A percentile compares a stretch with the other conserved stretches of the same genome.
These are phyloP conservation scores for Saprolegnia parasitica DNA, from an alignment of 352 stramenopile species.

Conservation along the genomic window DNA sequence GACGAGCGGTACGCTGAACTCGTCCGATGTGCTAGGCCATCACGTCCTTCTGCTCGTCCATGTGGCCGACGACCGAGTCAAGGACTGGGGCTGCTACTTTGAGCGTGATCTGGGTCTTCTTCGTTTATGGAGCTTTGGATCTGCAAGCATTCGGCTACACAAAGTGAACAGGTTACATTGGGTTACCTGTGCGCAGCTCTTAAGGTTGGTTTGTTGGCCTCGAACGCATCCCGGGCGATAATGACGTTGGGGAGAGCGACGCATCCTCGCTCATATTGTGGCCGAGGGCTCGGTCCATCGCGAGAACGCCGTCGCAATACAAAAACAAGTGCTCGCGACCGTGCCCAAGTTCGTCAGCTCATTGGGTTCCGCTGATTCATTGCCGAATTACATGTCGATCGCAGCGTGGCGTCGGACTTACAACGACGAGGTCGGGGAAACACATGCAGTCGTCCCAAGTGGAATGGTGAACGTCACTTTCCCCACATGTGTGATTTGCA, in stretches of 20 bases:
- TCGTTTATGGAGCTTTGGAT: too few species aligned
- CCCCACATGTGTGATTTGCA: neutral
- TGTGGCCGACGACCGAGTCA: too few species aligned
- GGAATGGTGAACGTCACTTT: conserved; percentile 1
- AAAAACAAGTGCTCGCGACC: too few species aligned
- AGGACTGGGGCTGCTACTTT: too few species aligned
- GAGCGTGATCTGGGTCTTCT: too few species aligned
- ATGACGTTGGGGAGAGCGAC: neutral
- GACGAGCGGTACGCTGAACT: too few species aligned
- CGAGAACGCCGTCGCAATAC: conserved; percentile 69
- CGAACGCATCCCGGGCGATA: neutral
- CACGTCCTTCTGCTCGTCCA: too few species aligned
- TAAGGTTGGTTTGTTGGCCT: neutral
- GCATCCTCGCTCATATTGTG: conserved; percentile 31
- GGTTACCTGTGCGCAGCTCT: neutral
- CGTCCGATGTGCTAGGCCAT: too few species aligned
- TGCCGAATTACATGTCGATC: neutral
- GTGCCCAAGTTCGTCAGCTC: too few species aligned
- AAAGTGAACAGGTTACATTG: too few species aligned
- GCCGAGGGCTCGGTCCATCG: conserved; percentile 61
- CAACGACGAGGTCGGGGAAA: conserved; percentile 16
- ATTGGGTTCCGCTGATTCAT: too few species aligned
- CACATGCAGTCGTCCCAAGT: conserved; percentile 27
- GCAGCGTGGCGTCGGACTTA: conserved; percentile 2
- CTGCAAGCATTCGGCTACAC: too few species aligned